These are phyloP conservation scores for Xylaria intraflava DNA, from an alignment of 495 filamentous ascomycete species.

Conservation along the genomic window DNA sequence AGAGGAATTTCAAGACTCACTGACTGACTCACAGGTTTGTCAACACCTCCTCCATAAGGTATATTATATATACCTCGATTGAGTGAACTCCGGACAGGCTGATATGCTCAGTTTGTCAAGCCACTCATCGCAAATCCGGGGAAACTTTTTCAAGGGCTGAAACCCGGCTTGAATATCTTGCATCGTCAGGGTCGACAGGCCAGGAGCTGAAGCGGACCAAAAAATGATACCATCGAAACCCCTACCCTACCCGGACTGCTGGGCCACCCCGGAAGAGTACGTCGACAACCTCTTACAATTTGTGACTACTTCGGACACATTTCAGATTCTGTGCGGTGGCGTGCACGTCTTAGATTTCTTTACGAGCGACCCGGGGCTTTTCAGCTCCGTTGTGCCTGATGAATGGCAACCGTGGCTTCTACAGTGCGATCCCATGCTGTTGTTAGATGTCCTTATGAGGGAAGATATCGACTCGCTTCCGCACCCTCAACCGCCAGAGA, in stretches of 20 bases:
- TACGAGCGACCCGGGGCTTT: constrained; percentile 72
- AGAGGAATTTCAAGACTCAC: background rate
- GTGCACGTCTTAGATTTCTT: constrained; percentile 96
- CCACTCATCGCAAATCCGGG: background rate
- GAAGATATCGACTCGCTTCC: constrained; percentile 53
- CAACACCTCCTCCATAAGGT: background rate
- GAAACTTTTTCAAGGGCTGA: background rate
- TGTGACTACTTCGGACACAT: constrained; percentile 64
- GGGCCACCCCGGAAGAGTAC: constrained; percentile 55
- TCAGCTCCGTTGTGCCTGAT: constrained; percentile 62
- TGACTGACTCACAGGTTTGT: background rate
- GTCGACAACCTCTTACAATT: constrained; percentile 73
- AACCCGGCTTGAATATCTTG: background rate
- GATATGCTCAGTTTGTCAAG: too few species aligned
- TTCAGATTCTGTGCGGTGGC: constrained; percentile 82
- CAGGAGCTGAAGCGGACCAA: too few species aligned
- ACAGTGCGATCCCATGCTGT: constrained; percentile 57
- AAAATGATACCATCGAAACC: constrained; percentile 34
- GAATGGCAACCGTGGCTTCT: constrained; percentile 78
- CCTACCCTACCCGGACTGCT: constrained; percentile 40
- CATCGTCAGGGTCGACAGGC: background rate
- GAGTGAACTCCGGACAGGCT: too few species aligned
- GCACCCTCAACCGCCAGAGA: constrained; percentile 55
- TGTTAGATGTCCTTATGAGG: constrained; percentile 72
- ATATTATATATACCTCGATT: too few species aligned